Evolutionary conservation across 2,329 filamentous ascomycete species (phyloP).

Genomic region (Verticillium alfalfae): DNA sequence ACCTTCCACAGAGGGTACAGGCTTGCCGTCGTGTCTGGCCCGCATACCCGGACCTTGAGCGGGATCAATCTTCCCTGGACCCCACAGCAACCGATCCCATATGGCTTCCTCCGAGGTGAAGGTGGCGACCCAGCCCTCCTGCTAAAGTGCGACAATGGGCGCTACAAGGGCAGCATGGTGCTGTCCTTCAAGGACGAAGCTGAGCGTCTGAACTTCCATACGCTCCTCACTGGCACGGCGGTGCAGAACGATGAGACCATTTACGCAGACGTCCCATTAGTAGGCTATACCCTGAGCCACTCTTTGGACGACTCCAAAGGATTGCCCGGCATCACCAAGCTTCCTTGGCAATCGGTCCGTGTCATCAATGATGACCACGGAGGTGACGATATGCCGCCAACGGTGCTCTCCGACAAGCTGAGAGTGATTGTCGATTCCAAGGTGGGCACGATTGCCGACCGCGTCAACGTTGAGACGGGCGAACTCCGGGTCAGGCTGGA

Average conservation of each 20-base stretch:
- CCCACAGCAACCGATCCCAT: constrained; percentile 64
- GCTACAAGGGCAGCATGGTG: constrained; percentile 65
- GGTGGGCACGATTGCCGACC: constrained; percentile 74
- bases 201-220: constrained; percentile 67
- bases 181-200: constrained; percentile 71
- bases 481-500: constrained; percentile 64
- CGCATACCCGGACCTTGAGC: constrained; percentile 71
- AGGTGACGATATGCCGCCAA: constrained; percentile 56
- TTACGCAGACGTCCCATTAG: constrained; percentile 63
- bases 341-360: constrained; percentile 61
- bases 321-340: constrained; percentile 40
- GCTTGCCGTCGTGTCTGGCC: constrained; percentile 70
- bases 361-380: constrained; percentile 69
- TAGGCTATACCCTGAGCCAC: constrained; percentile 57
- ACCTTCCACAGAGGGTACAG: constrained; percentile 75
- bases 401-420: constrained; percentile 70
- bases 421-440: constrained; percentile 71
- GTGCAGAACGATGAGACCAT: constrained; percentile 63
- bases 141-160: constrained; percentile 63
- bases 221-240: constrained; percentile 67
- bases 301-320: constrained; percentile 44
- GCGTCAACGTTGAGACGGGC: constrained; percentile 75
- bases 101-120: constrained; percentile 70
- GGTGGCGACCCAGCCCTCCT: constrained; percentile 64
- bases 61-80: constrained; percentile 67